Evolutionary conservation across 78 protist genomes (phyloP).

Genomic region (Creolimax fragrantissima): DNA sequence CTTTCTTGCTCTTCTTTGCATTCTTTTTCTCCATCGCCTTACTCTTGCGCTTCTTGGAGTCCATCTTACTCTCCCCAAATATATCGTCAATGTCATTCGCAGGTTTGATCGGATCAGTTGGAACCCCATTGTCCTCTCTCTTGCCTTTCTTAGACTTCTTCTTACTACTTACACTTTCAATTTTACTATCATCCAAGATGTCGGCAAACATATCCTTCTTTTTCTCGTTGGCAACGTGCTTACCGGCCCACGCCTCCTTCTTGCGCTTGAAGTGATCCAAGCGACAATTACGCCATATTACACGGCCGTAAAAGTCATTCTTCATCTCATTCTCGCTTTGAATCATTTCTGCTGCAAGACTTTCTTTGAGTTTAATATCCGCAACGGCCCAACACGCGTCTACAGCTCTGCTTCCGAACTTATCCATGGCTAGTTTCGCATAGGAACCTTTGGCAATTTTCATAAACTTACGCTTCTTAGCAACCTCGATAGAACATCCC

Average conservation of each 20-base stretch:
- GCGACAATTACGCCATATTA: not conserved
- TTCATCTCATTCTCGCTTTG: not conserved
- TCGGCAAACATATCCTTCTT: slow-evolving; percentile 14
- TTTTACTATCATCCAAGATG: not conserved
- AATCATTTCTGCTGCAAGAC: not conserved
- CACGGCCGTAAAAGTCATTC: not conserved
- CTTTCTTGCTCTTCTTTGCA: not conserved
- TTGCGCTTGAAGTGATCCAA: not conserved
- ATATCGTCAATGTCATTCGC: not conserved
- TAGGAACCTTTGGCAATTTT: not conserved
- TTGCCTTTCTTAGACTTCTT: not conserved
- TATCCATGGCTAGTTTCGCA: slow-evolving; percentile 7
- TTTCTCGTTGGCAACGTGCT: slow-evolving; percentile 3
- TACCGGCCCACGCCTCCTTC: not conserved
- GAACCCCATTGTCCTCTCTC: not conserved
- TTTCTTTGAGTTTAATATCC: not conserved
- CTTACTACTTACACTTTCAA: not conserved
- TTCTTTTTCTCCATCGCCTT: not conserved
- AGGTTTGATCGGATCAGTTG: not conserved
- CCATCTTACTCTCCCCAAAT: not conserved
- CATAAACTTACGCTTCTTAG: not conserved
- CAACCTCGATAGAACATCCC: not conserved
- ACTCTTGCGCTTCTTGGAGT: not conserved
- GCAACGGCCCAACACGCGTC: slow-evolving; percentile 4
- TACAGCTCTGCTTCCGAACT: not conserved